Evolutionary conservation across 176 grass and related monocot species (phyloP).

Genomic region (Guadua angustifolia): DNA sequence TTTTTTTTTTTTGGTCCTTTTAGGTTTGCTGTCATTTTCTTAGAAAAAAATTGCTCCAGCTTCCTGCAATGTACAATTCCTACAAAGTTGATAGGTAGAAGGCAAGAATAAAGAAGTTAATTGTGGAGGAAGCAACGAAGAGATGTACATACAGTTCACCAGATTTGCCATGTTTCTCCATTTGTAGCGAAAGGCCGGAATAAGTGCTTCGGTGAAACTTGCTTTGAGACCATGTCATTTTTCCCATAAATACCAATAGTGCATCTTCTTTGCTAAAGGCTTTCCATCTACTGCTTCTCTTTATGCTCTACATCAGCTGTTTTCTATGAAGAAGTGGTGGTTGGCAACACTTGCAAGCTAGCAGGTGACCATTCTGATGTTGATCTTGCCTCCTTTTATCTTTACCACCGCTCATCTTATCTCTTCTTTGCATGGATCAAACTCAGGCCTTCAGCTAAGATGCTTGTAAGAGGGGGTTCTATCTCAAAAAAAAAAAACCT

Average conservation of each 20-base stretch:
- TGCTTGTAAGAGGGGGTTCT: conserved; percentile 11
- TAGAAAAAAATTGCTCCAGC: conserved; percentile 6
- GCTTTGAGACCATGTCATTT: conserved; percentile 69
- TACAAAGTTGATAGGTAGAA: conserved; percentile 49
- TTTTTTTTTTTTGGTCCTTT: conserved; percentile 27
- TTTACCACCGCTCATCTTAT: conserved; percentile 31
- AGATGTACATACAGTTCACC: conserved; percentile 56
- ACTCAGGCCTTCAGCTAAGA: conserved; percentile 26
- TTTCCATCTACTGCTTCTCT: conserved; percentile 46
- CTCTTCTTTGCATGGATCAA: conserved; percentile 39
- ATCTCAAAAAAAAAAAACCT: neutral
- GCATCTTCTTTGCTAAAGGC: conserved; percentile 62
- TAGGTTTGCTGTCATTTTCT: conserved; percentile 42
- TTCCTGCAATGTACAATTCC: conserved; percentile 31
- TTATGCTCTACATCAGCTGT: conserved; percentile 44
- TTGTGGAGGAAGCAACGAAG: conserved; percentile 79
- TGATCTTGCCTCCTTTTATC: conserved; percentile 13
- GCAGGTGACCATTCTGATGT: neutral
- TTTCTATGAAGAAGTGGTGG: conserved; percentile 20
- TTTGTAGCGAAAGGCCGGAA: conserved; percentile 64
- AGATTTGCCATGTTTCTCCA: conserved; percentile 56
- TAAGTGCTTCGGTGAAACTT: conserved; percentile 80
- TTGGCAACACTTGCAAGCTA: conserved; percentile 25
- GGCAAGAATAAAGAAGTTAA: conserved; percentile 98
- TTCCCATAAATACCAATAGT: conserved; percentile 51